phyloP scores from a whole-genome alignment of 164 flowering plant species.

The Protea cynaroides region DNA sequence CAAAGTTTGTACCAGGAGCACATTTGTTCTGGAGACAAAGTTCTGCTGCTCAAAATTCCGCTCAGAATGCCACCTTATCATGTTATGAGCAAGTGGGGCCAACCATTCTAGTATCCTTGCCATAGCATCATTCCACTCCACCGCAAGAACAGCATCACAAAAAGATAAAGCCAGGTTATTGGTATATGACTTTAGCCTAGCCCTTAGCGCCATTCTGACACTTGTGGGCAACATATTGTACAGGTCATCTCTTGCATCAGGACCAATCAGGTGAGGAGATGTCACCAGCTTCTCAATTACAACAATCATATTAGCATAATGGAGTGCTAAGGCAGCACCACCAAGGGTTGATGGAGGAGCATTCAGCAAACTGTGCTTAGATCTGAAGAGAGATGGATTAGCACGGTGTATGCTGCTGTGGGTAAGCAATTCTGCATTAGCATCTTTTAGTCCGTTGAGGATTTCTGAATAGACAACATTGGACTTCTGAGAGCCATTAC shows the following conservation, averaged over 20 bases:
- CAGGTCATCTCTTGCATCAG: slow-evolving; percentile 78
- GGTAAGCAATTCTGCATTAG: not conserved
- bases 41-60: slow-evolving; percentile 92
- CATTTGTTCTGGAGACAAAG: slow-evolving; percentile 63
- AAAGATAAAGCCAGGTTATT: slow-evolving; percentile 36
- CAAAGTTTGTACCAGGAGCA: slow-evolving; percentile 85
- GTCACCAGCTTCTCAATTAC: slow-evolving; percentile 77
- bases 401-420: not conserved
- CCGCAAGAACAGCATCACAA: slow-evolving; percentile 71
- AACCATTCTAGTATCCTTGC: slow-evolving; percentile 73
- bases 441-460: slow-evolving; percentile 16
- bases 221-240: slow-evolving; percentile 80
- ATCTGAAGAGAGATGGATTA: slow-evolving; percentile 22
- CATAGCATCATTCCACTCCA: slow-evolving; percentile 83
- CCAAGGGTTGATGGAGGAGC: slow-evolving; percentile 81
- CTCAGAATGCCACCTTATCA: slow-evolving; percentile 98
- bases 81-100: slow-evolving; percentile 88
- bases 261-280: slow-evolving; percentile 82
- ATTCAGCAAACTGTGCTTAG: slow-evolving; percentile 35
- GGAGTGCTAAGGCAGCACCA: slow-evolving; percentile 73
- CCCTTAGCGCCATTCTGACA: slow-evolving; percentile 49
- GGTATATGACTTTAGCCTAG: slow-evolving; percentile 54
- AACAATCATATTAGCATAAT: slow-evolving; percentile 78
- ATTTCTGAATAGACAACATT: slow-evolving; percentile 27
- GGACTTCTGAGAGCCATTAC: slow-evolving; percentile 16